phyloP scores from a whole-genome alignment of 805 yeast genomes.

The Maudiozyma saulgeensis region DNA sequence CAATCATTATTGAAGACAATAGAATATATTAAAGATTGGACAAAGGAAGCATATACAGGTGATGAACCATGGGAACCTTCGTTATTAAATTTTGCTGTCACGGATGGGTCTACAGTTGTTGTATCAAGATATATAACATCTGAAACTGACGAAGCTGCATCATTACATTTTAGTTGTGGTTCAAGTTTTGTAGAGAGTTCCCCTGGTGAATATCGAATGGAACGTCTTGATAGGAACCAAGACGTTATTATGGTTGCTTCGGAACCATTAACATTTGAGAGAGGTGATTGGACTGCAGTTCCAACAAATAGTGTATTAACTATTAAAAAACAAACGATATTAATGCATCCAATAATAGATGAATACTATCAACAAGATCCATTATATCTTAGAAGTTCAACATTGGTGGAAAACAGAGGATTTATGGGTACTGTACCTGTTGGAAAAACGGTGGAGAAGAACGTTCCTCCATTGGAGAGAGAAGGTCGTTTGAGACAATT shows the following conservation, averaged over 20 bases:
- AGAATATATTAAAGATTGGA: conserved; percentile 70
- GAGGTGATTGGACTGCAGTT: conserved; percentile 96
- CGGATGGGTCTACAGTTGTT: conserved; percentile 82
- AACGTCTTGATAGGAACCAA: conserved; percentile 83
- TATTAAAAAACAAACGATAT: conserved; percentile 73
- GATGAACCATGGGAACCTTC: conserved; percentile 53
- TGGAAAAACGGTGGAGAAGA: conserved; percentile 38
- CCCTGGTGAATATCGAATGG: conserved; percentile 92
- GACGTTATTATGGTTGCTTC: conserved; percentile 95
- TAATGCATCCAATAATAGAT: conserved; percentile 84
- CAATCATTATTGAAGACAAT: conserved; percentile 67
- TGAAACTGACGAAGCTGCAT: conserved; percentile 89
- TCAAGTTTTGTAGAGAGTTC: conserved; percentile 81
- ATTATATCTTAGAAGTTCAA: conserved; percentile 57
- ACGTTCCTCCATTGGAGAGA: conserved; percentile 70
- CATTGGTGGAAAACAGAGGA: conserved; percentile 83
- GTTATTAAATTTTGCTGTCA: conserved; percentile 83
- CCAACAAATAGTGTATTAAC: conserved; percentile 86
- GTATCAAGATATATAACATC: conserved; percentile 85
- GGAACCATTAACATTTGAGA: conserved; percentile 91
- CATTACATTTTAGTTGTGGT: conserved; percentile 89
- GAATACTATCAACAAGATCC: conserved; percentile 78
- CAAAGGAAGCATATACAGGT: conserved; percentile 40
- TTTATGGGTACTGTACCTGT: conserved; percentile 86
- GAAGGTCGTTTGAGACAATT: conserved; percentile 49